Percentiles rank a stretch among this genome's conserved stretches.
These are phyloP conservation scores for Selenicereus undatus DNA, from an alignment of 148 eudicot species.

Conservation along the genomic window DNA sequence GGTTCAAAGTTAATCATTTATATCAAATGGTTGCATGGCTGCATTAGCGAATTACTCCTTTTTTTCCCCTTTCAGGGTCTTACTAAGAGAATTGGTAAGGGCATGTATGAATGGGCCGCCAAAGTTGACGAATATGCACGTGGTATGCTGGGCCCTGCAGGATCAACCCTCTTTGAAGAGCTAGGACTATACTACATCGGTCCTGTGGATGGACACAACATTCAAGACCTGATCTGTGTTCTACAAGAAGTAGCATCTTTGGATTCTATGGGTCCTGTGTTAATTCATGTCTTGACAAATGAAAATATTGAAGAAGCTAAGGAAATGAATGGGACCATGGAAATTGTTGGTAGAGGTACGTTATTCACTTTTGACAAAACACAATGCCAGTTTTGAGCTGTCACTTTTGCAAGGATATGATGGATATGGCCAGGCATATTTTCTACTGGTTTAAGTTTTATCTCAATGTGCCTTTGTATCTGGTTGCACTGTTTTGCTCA, in stretches of 20 bases:
- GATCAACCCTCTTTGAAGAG: slow-evolving; percentile 92
- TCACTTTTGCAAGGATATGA: not conserved
- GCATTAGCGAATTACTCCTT: not conserved
- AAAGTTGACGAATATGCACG: slow-evolving; percentile 88
- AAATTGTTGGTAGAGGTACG: slow-evolving; percentile 39
- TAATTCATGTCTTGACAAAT: slow-evolving; percentile 76
- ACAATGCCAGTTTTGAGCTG: not conserved
- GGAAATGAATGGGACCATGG: slow-evolving; percentile 21
- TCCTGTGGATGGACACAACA: slow-evolving; percentile 83
- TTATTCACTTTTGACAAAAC: not conserved
- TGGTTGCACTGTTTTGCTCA: not conserved
- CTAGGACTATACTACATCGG: slow-evolving; percentile 92
- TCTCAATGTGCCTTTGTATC: not conserved
- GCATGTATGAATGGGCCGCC: slow-evolving; percentile 90
- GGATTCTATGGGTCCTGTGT: slow-evolving; percentile 90
- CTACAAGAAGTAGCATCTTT: slow-evolving; percentile 77
- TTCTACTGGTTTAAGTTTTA: not conserved
- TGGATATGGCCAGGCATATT: not conserved
- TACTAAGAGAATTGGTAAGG: slow-evolving; percentile 72
- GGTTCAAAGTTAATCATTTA: not conserved
- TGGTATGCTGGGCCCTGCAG: slow-evolving; percentile 90
- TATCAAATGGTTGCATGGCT: slow-evolving; percentile 6
- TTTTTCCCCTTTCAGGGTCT: slow-evolving; percentile 42
- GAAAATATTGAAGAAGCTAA: slow-evolving; percentile 37
- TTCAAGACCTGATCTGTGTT: slow-evolving; percentile 83